Conservation (phyloP, 2,329 filamentous ascomycete genomes). For the Orbilia oligospora region DNA sequence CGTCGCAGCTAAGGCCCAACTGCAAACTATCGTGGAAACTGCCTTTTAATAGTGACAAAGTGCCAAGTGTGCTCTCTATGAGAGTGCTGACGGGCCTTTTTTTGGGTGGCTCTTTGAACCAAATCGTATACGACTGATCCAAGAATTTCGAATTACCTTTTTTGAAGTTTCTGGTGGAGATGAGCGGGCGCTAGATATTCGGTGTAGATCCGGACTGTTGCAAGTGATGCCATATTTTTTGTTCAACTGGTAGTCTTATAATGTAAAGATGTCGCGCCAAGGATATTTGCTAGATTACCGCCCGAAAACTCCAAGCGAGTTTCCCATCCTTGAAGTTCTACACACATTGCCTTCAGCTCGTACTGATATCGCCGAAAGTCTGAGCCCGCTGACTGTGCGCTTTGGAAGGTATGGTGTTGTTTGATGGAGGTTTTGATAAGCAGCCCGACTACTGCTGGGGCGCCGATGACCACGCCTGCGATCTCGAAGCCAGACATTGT, state of each 20-base stretch:
- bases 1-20: background rate
- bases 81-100: background rate
- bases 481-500: constrained; percentile 1
- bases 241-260: background rate
- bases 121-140: background rate
- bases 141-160: background rate
- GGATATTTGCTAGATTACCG: background rate
- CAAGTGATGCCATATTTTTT: constrained; percentile 4
- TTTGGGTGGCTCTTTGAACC: background rate
- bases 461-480: background rate
- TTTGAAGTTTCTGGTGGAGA: background rate
- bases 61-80: background rate
- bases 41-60: background rate
- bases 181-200: background rate
- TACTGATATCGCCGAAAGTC: constrained; percentile 3
- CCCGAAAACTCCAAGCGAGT: background rate
- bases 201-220: background rate
- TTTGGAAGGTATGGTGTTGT: background rate
- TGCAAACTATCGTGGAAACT: background rate
- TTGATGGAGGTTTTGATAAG: background rate
- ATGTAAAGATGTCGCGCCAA: background rate
- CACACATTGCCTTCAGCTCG: background rate
- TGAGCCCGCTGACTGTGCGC: background rate
- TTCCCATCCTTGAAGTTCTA: background rate
- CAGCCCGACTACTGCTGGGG: background rate